Evolutionary conservation across 805 yeast genomes (phyloP), one percentile per base, ranked within the genome.

Genomic region (Kodamaea kaohsiungensis): DNA sequence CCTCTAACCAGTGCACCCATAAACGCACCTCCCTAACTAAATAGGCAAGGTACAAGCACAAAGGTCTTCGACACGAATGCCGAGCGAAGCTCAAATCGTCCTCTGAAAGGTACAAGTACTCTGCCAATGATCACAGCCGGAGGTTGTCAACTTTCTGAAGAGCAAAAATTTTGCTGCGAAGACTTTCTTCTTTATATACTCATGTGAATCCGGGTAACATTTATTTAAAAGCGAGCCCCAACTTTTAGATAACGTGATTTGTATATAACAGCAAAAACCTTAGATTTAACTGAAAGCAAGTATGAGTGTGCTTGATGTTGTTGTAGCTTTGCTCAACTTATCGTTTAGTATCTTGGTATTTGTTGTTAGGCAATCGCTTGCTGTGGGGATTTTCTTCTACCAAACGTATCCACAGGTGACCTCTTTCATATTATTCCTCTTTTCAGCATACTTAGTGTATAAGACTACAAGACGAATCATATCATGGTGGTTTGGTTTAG

Each of bases 81-180:
- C 57, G 64, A 58, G 66, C 67, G 55, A 54, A 57, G 45, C 15
- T 49, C 48, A 37, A 37, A 46, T 45, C 40, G 45, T 48, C 51
- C 55, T 38, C 30, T 37, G 48, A 15, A 17, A 45, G 51, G 48
- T 56, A 57, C 72, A 63, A 58, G 62, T 58, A 49, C 58, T 51
- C 59, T 63, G 72, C 66, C 73, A 65, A 61, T 66, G 65, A 63
- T 60, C 56, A 55, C 49, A 59, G 60, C 63, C 68, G 76, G 77
- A 64, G 71, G 72, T 59, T 33, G 51, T 46, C 74, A 71, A 73
- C 76, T 72, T 73, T 72, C 76, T 59, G 60, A 59, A 58, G 61
- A 57, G 55, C 54, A 57, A 61, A 61, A 53, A 53, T 51, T 25
- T 46, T 38, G 27, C 12, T 25, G 42, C 25, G 18, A 38, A 19